phyloP scores from a whole-genome alignment of 2,329 filamentous ascomycete genomes.

The Bipolaris victoriae region DNA sequence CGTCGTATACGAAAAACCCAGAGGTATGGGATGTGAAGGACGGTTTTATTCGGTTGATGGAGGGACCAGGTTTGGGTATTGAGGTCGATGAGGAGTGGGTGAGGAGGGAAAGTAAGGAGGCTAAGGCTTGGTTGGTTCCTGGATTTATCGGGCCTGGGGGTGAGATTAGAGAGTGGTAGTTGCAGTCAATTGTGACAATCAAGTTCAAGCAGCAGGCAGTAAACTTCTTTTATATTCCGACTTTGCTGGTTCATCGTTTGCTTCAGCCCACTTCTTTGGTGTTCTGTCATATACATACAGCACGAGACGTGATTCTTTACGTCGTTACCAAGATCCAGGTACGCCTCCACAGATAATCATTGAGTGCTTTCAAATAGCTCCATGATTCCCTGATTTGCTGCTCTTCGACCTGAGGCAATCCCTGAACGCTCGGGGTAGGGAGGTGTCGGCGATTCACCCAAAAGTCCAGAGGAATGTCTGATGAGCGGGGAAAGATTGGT shows the following conservation, averaged over 20 bases:
- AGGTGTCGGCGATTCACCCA: slow-evolving; percentile 13
- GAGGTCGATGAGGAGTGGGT: slow-evolving; percentile 73
- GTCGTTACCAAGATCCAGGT: no score
- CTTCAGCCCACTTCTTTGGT: no score
- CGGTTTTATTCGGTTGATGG: slow-evolving; percentile 67
- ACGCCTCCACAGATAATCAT: no score
- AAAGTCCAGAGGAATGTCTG: slow-evolving; percentile 6
- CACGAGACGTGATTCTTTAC: no score
- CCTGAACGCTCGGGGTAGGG: not conserved
- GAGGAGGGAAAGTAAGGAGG: slow-evolving; percentile 63
- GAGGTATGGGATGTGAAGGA: slow-evolving; percentile 70
- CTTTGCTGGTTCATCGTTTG: no score
- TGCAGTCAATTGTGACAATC: not conserved
- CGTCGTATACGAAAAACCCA: slow-evolving; percentile 69
- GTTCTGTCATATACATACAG: no score
- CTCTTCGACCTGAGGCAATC: no score
- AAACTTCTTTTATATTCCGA: no score
- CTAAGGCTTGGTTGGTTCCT: slow-evolving; percentile 69
- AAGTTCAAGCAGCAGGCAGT: not conserved
- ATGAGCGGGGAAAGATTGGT: not conserved
- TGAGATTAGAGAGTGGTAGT: slow-evolving; percentile 70
- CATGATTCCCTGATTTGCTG: not conserved
- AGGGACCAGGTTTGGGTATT: slow-evolving; percentile 69
- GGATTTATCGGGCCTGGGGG: slow-evolving; percentile 72
- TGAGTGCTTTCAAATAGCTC: not conserved